These are phyloP conservation scores for Cenchrus purpureus DNA, from an alignment of 176 grass and related monocot species.

Conservation along the genomic window DNA sequence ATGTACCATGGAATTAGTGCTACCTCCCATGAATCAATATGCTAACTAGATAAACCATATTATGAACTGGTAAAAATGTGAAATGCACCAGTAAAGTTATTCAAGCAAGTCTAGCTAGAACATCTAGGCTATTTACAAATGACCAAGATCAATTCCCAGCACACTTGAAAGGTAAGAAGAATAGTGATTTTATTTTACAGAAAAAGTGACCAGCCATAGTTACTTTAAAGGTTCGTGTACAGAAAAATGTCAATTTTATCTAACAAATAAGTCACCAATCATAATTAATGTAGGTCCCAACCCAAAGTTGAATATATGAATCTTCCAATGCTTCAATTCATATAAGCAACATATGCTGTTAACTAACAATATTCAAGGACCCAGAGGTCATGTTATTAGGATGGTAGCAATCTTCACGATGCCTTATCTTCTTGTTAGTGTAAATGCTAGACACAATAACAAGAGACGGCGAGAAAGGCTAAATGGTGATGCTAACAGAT, in stretches of 20 bases:
- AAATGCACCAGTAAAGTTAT: conserved; percentile 4
- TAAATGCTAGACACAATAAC: conserved; percentile 12
- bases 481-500: conserved; percentile 4
- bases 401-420: neutral
- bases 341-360: neutral
- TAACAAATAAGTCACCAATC: neutral
- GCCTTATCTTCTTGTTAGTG: conserved; percentile 1
- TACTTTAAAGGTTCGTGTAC: conserved; percentile 23
- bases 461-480: neutral
- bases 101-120: conserved; percentile 6
- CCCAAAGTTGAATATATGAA: conserved; percentile 12
- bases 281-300: conserved; percentile 19
- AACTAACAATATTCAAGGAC: conserved; percentile 15
- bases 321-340: neutral
- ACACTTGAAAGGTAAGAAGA: conserved; percentile 23
- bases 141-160: neutral
- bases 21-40: neutral
- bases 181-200: conserved; percentile 14
- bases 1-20: neutral
- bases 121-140: conserved; percentile 15
- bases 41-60: conserved; percentile 6
- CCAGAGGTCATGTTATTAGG: neutral
- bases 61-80: conserved; percentile 2
- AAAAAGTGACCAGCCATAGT: neutral
- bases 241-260: conserved; percentile 24